A percentile compares a stretch with the other conserved stretches of the same genome.
phyloP scores from a whole-genome alignment of 2,329 filamentous ascomycete species.

The Aspergillus tanneri region DNA sequence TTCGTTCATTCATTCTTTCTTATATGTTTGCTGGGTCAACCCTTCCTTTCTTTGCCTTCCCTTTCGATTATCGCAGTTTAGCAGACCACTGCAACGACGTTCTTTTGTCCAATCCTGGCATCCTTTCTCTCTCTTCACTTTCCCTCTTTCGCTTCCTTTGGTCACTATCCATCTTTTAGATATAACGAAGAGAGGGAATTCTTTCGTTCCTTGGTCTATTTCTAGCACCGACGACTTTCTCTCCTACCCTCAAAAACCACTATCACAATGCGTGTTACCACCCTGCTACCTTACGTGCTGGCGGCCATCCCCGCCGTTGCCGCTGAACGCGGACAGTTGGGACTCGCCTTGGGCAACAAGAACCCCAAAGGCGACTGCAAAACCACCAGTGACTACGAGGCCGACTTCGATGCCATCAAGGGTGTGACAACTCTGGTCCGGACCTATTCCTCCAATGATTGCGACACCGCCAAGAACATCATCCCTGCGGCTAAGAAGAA shows the following conservation, averaged over 20 bases:
- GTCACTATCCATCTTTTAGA: neutral
- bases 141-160: neutral
- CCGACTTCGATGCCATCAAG: conserved; percentile 63
- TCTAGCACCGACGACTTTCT: neutral
- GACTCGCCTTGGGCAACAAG: conserved; percentile 67
- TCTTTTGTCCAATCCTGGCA: neutral
- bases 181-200: neutral
- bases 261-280: conserved; percentile 46
- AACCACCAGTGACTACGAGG: conserved; percentile 59
- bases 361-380: conserved; percentile 63
- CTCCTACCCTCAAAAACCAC: neutral
- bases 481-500: conserved; percentile 65
- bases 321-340: conserved; percentile 56
- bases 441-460: conserved; percentile 66
- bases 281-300: conserved; percentile 42
- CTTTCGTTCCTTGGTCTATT: neutral
- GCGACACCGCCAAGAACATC: conserved; percentile 62
- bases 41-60: conserved; percentile 2
- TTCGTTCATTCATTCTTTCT: conserved; percentile 8
- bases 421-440: conserved; percentile 58
- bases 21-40: conserved; percentile 9
- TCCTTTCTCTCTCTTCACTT: neutral
- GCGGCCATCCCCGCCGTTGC: conserved; percentile 50
- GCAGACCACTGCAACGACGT: neutral
- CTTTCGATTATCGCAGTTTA: neutral